A percentile compares a stretch with the other conserved stretches of the same genome.
These are phyloP conservation scores for Oryza meridionalis DNA, from an alignment of 176 grass and related monocot genomes.

Conservation along the genomic window DNA sequence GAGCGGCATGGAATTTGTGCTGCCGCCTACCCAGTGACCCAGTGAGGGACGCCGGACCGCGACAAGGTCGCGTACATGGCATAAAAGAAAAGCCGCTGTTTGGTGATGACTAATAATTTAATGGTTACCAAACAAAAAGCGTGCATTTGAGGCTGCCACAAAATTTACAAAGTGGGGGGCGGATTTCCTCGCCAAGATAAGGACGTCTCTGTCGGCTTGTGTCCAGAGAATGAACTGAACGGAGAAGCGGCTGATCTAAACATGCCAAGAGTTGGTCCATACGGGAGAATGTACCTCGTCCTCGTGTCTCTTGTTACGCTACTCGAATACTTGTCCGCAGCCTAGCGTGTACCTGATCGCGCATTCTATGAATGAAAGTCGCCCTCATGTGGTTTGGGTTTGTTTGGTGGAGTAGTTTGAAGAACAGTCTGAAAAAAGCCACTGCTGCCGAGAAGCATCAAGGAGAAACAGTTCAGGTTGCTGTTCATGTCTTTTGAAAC, in stretches of 20 bases:
- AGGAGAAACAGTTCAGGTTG: background rate
- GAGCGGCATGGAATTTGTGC: conserved; percentile 10
- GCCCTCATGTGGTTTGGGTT: background rate
- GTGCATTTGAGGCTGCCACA: conserved; percentile 19
- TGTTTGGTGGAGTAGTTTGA: background rate
- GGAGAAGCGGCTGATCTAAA: conserved; percentile 20
- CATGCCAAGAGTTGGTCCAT: conserved; percentile 25
- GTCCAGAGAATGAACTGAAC: background rate
- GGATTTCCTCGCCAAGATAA: conserved; percentile 39
- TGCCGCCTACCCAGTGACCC: background rate
- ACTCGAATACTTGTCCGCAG: background rate
- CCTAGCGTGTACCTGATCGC: background rate
- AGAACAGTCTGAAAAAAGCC: background rate
- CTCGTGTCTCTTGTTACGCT: background rate
- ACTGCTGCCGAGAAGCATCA: background rate
- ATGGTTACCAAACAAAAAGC: conserved; percentile 43
- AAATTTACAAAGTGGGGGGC: conserved; percentile 12
- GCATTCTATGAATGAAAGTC: background rate
- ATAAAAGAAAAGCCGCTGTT: conserved; percentile 28
- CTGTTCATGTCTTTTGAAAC: background rate
- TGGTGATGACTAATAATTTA: background rate
- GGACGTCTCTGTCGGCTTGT: conserved; percentile 36
- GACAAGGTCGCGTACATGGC: conserved; percentile 24
- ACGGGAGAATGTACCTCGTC: background rate
- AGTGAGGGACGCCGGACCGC: background rate